Conservation (phyloP, 306 rosid species). For the Castanopsis chinensis region DNA sequence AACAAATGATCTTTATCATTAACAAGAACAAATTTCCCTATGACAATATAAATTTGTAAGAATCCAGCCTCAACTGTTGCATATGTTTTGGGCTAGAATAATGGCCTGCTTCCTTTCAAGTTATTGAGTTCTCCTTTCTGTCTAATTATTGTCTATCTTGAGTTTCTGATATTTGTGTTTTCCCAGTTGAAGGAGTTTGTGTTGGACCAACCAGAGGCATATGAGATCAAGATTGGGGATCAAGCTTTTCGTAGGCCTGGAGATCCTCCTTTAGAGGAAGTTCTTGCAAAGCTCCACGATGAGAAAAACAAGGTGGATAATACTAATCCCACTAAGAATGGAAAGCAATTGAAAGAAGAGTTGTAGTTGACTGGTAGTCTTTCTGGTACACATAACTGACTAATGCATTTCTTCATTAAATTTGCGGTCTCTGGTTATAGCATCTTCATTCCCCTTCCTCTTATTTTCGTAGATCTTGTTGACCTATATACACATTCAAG, state of each 20-base stretch:
- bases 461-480: not conserved
- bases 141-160: not conserved
- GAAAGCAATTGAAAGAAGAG: slow-evolving; percentile 46
- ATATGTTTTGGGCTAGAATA: not conserved
- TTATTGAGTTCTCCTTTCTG: not conserved
- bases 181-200: slow-evolving; percentile 82
- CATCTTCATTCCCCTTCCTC: not conserved
- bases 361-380: slow-evolving; percentile 41
- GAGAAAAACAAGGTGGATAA: slow-evolving; percentile 40
- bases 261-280: slow-evolving; percentile 78
- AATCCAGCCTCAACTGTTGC: not conserved
- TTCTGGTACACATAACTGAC: not conserved
- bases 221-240: slow-evolving; percentile 84
- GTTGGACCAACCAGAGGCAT: slow-evolving; percentile 72
- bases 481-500: not conserved
- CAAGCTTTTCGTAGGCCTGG: slow-evolving; percentile 74
- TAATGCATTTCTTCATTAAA: not conserved
- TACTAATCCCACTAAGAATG: slow-evolving; percentile 25
- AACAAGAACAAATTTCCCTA: not conserved
- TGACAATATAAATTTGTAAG: not conserved
- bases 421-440: not conserved
- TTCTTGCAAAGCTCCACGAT: slow-evolving; percentile 45
- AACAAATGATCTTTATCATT: not conserved
- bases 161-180: slow-evolving; percentile 4
- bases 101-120: not conserved